Conservation (phyloP, 2,329 filamentous ascomycete genomes). For the Fusarium illudens region DNA sequence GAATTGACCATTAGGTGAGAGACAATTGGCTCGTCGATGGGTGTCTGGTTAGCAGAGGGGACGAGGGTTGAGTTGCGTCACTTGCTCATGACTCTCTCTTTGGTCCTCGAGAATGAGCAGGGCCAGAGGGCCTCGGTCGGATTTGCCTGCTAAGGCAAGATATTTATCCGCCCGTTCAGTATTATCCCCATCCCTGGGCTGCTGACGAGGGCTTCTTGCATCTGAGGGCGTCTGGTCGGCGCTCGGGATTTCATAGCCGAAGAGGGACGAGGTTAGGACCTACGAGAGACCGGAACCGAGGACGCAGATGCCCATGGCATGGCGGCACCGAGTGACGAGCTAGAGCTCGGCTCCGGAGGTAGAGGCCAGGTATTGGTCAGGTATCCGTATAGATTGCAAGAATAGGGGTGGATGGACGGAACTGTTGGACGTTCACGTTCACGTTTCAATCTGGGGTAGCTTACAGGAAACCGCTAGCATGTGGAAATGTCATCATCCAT, state of each 20-base stretch:
- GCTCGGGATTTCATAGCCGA: slow-evolving; percentile 37
- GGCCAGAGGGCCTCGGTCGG: not conserved
- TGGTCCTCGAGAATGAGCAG: not conserved
- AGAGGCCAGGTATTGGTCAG: slow-evolving; percentile 2
- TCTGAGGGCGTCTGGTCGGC: slow-evolving; percentile 21
- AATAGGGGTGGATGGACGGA: not conserved
- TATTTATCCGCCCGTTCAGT: not conserved
- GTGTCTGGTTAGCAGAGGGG: slow-evolving; percentile 8
- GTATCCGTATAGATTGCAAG: not conserved
- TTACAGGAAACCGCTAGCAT: slow-evolving; percentile 22
- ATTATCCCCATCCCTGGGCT: not conserved
- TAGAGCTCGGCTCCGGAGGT: slow-evolving; percentile 28
- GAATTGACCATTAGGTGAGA: slow-evolving; percentile 38
- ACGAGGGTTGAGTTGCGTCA: not conserved
- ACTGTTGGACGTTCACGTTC: not conserved
- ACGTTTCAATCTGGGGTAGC: slow-evolving; percentile 28
- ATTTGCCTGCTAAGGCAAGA: not conserved
- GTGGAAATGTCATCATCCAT: slow-evolving; percentile 27
- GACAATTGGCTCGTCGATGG: slow-evolving; percentile 33
- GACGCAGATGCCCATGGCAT: slow-evolving; percentile 6
- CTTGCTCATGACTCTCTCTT: slow-evolving; percentile 2
- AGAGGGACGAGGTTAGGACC: slow-evolving; percentile 14
- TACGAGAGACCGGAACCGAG: slow-evolving; percentile 28
- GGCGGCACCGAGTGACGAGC: slow-evolving; percentile 10
- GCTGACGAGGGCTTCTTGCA: not conserved